Percentiles rank a stretch among this genome's conserved stretches.
Conservation (phyloP, 495 filamentous ascomycete species). For the Oidiodendron maius region DNA sequence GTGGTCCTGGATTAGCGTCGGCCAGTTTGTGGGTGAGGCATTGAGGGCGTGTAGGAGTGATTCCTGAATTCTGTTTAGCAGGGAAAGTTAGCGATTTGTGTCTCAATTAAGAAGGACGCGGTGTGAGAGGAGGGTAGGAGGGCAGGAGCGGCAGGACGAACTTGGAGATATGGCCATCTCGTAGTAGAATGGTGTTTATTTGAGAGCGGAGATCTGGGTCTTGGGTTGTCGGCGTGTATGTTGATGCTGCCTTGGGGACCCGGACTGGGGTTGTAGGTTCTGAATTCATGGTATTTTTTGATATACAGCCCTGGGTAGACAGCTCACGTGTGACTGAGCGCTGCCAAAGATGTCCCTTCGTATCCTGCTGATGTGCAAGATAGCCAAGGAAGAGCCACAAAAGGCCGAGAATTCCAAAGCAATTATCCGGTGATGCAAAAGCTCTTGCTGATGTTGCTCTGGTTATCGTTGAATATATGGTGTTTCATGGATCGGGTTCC, state of each 20-base stretch:
- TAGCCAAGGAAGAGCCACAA: no score
- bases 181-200: slow-evolving; percentile 42
- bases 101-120: background rate
- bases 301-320: background rate
- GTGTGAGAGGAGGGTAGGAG: background rate
- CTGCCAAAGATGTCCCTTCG: no score
- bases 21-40: slow-evolving; percentile 47
- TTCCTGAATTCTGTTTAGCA: slow-evolving; percentile 45
- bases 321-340: background rate
- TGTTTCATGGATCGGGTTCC: no score
- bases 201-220: slow-evolving; percentile 47
- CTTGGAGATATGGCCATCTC: slow-evolving; percentile 43
- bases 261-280: slow-evolving; percentile 42
- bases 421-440: no score
- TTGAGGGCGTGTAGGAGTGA: slow-evolving; percentile 46
- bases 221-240: slow-evolving; percentile 42
- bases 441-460: no score
- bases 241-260: slow-evolving; percentile 42
- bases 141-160: slow-evolving; percentile 17
- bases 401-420: no score
- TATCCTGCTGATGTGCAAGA: no score
- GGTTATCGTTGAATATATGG: no score
- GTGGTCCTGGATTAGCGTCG: slow-evolving; percentile 38
- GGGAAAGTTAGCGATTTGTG: slow-evolving; percentile 3
- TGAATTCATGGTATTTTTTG: slow-evolving; percentile 20